Evolutionary conservation across 768 basidiomycete genomes (phyloP).

Genomic region (Russula abietina): DNA sequence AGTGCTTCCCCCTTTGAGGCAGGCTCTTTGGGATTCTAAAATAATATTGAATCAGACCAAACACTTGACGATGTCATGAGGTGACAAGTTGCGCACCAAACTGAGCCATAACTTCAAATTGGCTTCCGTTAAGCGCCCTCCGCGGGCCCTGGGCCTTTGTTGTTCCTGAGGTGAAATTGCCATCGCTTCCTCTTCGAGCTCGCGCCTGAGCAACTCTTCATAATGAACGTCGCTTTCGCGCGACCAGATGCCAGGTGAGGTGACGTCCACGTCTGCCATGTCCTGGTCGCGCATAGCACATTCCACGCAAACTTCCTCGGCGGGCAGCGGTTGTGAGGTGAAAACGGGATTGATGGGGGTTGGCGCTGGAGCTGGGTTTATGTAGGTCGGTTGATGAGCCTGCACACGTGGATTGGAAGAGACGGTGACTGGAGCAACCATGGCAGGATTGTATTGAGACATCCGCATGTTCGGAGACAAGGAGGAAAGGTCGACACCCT

Average conservation of each 20-base stretch:
- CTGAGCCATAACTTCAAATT: constrained; percentile 78
- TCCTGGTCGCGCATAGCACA: constrained; percentile 99
- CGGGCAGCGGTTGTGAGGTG: constrained; percentile 42
- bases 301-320: constrained; percentile 87
- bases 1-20: constrained; percentile 79
- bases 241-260: constrained; percentile 83
- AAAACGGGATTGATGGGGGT: constrained; percentile 58
- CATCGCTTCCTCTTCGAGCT: constrained; percentile 58
- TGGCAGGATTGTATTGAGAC: constrained; percentile 17
- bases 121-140: constrained; percentile 65
- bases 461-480: constrained; percentile 14
- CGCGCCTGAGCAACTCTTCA: constrained; percentile 68
- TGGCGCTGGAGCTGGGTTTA: constrained; percentile 48
- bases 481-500: not conserved
- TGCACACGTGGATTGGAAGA: constrained; percentile 61
- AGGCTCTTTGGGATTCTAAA: constrained; percentile 86
- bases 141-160: constrained; percentile 54
- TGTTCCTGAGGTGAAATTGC: constrained; percentile 50
- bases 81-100: constrained; percentile 45
- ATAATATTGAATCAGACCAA: not conserved
- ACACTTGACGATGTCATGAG: not conserved
- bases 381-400: constrained; percentile 72
- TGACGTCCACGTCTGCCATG: constrained; percentile 92
- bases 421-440: constrained; percentile 48
- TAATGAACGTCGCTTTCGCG: constrained; percentile 80